Base-by-base conservation (phyloP, 495 filamentous ascomycete species). In the Hypoxylon trugodes region DNA sequence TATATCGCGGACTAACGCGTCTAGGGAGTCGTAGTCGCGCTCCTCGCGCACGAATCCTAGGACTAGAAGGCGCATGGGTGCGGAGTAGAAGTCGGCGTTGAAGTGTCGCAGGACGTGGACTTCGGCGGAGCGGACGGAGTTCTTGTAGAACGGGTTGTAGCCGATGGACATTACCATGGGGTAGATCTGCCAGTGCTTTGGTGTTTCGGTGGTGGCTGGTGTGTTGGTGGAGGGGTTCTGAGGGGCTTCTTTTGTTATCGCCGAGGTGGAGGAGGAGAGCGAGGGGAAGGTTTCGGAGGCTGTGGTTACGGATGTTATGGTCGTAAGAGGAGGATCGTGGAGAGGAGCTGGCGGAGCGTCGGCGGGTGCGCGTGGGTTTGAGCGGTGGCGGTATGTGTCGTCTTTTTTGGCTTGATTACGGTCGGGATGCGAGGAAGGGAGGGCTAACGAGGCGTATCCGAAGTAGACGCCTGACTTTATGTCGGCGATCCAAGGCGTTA, bases 111-210 rank as follows among this genome's bases (percentile, higher is more conserved):
- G 82, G 53, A 98, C 83, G 75, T 98, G 94, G 62, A 97, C 93
- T 83, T 98, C 95, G 66, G 94, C 90, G 33, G 84, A 89, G 15
- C 91, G 83, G 33, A 89, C 85, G 18, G 83, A 83, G 74, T 97
- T 97, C 73, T 92, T 93, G 78, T 96, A 97, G 75, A 91, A 96
- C 0, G 93, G 92, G 70, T 97, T 97, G 81, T 90, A 96, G n/a
- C 94, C 93, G 46, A 98, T 94, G 32, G 86, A 90, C 88, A 98
- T 87, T 45, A 97, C 94, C 79, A 96, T 96, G 0, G 91, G 91
- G 73, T 88, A 90, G 15, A 97, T 78, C 36, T 74, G 77, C 32
- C 78, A 76, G 7, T 19, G 46, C 2, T 25, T 26, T 12, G 26
- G 6, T n/a, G n/a, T n/a, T n/a, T n/a, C n/a, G n/a, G n/a, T n/a